These are phyloP conservation scores for Funneliformis mosseae DNA, from an alignment of 192 early-diverging fungal species.

Conservation along the genomic window DNA sequence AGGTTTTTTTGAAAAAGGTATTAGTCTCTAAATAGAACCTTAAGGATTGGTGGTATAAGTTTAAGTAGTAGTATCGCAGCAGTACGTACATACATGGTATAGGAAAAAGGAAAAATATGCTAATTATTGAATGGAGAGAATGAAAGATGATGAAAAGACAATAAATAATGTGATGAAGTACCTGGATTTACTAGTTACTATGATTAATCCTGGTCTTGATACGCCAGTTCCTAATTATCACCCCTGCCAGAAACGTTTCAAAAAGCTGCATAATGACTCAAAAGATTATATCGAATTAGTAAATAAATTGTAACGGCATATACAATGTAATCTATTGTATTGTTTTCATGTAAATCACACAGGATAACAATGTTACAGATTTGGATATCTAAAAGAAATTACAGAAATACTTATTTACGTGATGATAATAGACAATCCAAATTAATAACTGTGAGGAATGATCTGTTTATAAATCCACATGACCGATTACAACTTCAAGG, in stretches of 20 bases:
- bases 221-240: background rate
- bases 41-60: background rate
- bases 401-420: background rate
- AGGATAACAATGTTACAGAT: background rate
- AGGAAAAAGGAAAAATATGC: background rate
- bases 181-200: background rate
- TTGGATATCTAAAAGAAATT: slow-evolving; percentile 8
- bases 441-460: background rate
- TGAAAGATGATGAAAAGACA: background rate
- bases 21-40: no score
- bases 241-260: background rate
- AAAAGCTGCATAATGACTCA: background rate
- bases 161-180: background rate
- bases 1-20: no score
- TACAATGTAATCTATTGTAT: background rate
- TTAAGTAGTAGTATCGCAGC: background rate
- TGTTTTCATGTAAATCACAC: background rate
- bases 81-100: background rate
- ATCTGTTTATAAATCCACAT: background rate
- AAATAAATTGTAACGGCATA: background rate
- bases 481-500: background rate
- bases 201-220: background rate
- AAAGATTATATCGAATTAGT: slow-evolving; percentile 8
- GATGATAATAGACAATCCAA: background rate
- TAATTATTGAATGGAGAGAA: slow-evolving; percentile 6